These are phyloP conservation scores for Lentinula novae-zelandiae DNA, from an alignment of 1,284 basidiomycete species.

Conservation along the genomic window DNA sequence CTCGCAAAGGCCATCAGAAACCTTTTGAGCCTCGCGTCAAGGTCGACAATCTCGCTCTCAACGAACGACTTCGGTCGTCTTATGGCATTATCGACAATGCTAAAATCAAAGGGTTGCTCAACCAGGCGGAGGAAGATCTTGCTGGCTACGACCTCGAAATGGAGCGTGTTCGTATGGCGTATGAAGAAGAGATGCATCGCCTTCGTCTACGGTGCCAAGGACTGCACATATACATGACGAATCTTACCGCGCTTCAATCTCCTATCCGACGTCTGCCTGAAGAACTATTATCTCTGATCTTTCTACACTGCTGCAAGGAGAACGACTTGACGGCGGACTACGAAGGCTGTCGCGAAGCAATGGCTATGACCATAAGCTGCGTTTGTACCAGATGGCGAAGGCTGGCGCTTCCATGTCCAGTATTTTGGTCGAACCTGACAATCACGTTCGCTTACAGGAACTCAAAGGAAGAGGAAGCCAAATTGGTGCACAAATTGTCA, in stretches of 20 bases:
- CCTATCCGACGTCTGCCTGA: not conserved
- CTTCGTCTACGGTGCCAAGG: not conserved
- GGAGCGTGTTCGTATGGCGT: not conserved
- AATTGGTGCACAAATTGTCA: not conserved
- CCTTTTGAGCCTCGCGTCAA: not conserved
- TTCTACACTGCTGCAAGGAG: not conserved
- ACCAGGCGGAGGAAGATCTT: not conserved
- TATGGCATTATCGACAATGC: not conserved
- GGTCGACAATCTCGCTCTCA: not conserved
- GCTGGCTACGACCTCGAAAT: not conserved
- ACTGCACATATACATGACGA: not conserved
- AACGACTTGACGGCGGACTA: not conserved
- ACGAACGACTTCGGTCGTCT: not conserved
- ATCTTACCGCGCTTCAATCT: not conserved
- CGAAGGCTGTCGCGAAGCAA: not conserved
- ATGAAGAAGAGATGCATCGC: not conserved
- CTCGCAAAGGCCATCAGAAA: not conserved
- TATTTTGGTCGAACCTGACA: not conserved
- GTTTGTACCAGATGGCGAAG: not conserved
- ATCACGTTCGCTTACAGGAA: not conserved
- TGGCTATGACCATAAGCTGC: not conserved
- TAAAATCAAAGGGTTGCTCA: not conserved
- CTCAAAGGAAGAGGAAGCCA: no score
- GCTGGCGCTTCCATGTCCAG: not conserved
- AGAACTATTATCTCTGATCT: not conserved